Conservation (phyloP, 1,284 basidiomycete species). For the Microbotryum intermedium region DNA sequence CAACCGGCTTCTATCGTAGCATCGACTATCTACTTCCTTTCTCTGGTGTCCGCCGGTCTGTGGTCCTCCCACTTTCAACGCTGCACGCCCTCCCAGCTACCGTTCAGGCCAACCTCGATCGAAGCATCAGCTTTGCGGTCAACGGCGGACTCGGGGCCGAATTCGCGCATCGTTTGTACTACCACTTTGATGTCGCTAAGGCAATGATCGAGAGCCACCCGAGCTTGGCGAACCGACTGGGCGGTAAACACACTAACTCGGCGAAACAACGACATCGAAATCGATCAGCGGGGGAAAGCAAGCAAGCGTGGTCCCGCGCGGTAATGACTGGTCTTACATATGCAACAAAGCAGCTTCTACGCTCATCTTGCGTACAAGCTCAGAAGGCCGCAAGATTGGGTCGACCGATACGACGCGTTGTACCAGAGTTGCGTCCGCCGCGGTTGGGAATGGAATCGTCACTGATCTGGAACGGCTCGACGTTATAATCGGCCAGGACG, state of each 20-base stretch:
- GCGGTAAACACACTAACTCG: conserved; percentile 22
- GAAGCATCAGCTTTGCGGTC: background rate
- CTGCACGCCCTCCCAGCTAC: conserved; percentile 18
- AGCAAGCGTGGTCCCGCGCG: background rate
- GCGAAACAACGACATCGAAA: background rate
- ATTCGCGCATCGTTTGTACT: conserved; percentile 33
- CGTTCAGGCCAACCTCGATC: conserved; percentile 23
- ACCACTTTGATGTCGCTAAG: conserved; percentile 50
- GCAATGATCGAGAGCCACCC: conserved; percentile 47
- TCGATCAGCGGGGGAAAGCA: background rate
- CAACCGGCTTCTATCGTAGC: no score
- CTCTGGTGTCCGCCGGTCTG: no score
- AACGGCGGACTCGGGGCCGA: conserved; percentile 19
- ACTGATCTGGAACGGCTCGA: conserved; percentile 11
- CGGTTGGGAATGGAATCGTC: conserved; percentile 27
- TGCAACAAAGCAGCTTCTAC: conserved; percentile 8
- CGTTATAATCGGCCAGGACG: no score
- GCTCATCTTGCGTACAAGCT: conserved; percentile 13
- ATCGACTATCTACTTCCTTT: no score
- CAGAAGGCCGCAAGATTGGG: conserved; percentile 14
- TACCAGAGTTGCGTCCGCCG: conserved; percentile 22
- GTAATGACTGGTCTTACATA: conserved; percentile 6
- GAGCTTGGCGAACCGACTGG: conserved; percentile 30
- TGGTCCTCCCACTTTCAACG: background rate
- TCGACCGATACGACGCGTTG: conserved; percentile 30